Evolutionary conservation across 108 stramenopile genomes (phyloP), one percentile per base, ranked within the genome.

Genomic region (Skeletonema marinoi): DNA sequence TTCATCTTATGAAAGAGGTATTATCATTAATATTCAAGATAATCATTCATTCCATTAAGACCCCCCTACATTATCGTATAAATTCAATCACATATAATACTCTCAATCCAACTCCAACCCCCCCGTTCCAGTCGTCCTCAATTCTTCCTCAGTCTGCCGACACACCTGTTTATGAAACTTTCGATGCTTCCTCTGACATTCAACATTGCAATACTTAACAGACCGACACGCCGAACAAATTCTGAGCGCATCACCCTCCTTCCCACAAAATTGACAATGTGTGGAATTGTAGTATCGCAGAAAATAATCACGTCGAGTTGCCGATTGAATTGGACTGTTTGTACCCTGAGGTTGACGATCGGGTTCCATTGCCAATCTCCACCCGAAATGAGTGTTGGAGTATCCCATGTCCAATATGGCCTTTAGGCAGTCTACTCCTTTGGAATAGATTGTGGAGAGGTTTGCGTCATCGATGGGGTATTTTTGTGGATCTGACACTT

Each of bases 221-320:
- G 54, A 56, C 2, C 54, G 16, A 56, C 44, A 46, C 25, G 4
- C 51, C 17, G 54, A 3, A 56, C 54, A 56, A 8, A n/a, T 17
- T 5, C n/a, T 56, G 21, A 29, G 9, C 6, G 19, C 19, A 10
- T 25, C 17, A 25, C 19, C 4, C 19, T 51, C 50, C 44, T 46
- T 46, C 6, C 19, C 4, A 51, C 50, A 51, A 7, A 4, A 51
- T 19, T 12, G 16, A 25, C 54, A 56, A 56, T 56, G 54, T 9
- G 54, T 56, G 9, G 54, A 56, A 25, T 21, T 25, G 19, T n/a
- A 56, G 25, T 29, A n/a, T 29, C 54, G 6, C 6, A 56, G 25
- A 7, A 64, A 64, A 21, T 64, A 64, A 64, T 64, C 63, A 7
- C 63, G 63, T 39, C 38, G 21, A 19, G 63, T 64, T 64, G 63